These are phyloP conservation scores for Apiospora sp. DNA, from an alignment of 2,329 filamentous ascomycete genomes.

Conservation along the genomic window DNA sequence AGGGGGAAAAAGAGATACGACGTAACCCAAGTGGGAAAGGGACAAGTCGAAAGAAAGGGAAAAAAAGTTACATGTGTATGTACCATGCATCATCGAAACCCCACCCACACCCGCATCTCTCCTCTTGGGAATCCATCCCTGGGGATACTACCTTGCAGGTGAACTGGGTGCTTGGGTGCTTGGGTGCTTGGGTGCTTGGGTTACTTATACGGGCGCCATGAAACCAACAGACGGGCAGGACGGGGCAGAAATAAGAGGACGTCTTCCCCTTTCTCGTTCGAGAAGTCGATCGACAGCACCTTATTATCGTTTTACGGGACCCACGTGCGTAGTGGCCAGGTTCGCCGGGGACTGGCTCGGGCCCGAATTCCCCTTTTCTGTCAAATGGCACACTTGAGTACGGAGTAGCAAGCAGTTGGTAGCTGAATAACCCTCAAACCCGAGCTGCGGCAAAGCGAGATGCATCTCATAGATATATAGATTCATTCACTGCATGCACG, in stretches of 20 bases:
- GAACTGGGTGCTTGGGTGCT: background rate
- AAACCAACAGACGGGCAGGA: slow-evolving; percentile 6
- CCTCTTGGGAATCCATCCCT: background rate
- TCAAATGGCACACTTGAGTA: background rate
- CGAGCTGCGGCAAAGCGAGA: background rate
- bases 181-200: background rate
- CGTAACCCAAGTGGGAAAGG: no score
- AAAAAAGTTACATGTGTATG: background rate
- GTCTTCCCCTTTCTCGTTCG: slow-evolving; percentile 1
- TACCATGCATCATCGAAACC: background rate
- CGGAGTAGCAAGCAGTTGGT: no score
- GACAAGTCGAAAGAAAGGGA: background rate
- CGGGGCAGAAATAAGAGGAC: background rate
- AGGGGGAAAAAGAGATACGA: background rate
- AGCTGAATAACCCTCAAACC: background rate
- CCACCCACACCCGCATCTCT: background rate
- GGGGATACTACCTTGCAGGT: slow-evolving; percentile 4
- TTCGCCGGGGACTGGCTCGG: background rate
- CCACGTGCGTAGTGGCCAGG: background rate
- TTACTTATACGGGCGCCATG: background rate
- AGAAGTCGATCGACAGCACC: slow-evolving; percentile 19
- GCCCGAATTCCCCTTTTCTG: background rate
- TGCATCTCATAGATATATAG: background rate
- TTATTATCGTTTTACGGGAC: slow-evolving; percentile 13
- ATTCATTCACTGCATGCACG: background rate